Conservation (phyloP, 192 early-diverging fungal species). For the Coemansia umbellata region DNA sequence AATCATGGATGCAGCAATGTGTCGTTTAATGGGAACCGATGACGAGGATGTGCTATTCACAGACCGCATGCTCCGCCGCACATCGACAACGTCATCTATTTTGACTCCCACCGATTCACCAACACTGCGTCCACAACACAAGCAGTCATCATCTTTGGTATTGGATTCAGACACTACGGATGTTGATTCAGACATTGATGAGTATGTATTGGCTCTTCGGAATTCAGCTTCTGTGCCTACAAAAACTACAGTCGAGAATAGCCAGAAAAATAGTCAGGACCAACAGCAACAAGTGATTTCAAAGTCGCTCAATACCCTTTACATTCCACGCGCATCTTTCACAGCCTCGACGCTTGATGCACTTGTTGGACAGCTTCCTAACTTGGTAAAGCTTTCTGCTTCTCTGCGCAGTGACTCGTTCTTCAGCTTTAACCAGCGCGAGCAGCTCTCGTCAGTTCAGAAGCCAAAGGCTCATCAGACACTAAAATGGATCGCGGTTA, state of each 20-base stretch:
- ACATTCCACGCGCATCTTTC: slow-evolving; percentile 31
- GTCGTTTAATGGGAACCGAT: slow-evolving; percentile 26
- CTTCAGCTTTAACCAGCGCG: neutral
- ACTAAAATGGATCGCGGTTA: slow-evolving; percentile 22
- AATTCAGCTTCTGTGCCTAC: neutral
- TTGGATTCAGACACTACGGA: slow-evolving; percentile 1
- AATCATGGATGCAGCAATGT: slow-evolving; percentile 24
- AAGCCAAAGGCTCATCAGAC: slow-evolving; percentile 8
- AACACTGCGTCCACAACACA: neutral
- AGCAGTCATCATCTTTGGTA: neutral
- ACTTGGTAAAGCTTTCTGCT: slow-evolving; percentile 18
- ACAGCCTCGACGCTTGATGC: slow-evolving; percentile 27
- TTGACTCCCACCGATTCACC: neutral
- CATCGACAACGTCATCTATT: slow-evolving; percentile 7
- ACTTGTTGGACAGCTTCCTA: slow-evolving; percentile 32
- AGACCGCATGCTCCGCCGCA: slow-evolving; percentile 13
- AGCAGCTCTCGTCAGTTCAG: neutral
- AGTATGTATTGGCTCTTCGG: neutral
- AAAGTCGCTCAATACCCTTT: slow-evolving; percentile 21
- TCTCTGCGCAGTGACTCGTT: slow-evolving; percentile 35
- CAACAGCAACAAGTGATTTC: slow-evolving; percentile 1
- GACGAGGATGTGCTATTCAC: slow-evolving; percentile 18
- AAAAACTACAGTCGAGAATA: no score
- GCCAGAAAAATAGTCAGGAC: neutral
- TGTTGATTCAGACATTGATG: slow-evolving; percentile 13